Conservation (phyloP, 148 eudicot species). For the Rhododendron ferrugineum region DNA sequence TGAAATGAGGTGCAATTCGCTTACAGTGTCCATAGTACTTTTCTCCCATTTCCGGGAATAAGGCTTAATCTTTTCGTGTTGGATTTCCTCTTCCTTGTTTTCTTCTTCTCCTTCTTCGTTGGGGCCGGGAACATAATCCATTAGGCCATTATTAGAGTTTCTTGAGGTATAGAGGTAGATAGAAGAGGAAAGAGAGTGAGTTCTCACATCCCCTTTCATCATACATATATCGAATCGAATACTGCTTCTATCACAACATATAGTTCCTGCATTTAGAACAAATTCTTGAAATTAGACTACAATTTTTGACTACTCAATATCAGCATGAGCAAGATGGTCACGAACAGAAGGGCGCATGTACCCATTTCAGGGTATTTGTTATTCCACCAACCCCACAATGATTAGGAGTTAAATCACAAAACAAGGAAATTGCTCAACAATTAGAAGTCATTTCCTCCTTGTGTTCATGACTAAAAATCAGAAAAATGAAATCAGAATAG, state of each 20-base stretch:
- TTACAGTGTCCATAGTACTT: conserved; percentile 57
- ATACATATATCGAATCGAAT: conserved; percentile 62
- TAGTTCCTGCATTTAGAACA: conserved; percentile 50
- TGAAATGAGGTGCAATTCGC: conserved; percentile 53
- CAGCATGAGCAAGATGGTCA: too few relatives aligned
- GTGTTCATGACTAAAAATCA: background rate
- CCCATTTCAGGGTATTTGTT: background rate
- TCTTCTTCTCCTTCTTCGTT: conserved; percentile 7
- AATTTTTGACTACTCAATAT: background rate
- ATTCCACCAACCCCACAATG: background rate
- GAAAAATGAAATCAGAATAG: background rate
- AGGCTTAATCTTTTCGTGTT: conserved; percentile 64
- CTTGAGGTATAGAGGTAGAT: conserved; percentile 46
- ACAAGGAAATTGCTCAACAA: background rate
- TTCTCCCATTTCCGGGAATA: conserved; percentile 91
- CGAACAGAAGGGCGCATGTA: background rate
- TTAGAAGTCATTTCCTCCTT: background rate
- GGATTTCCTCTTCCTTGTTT: conserved; percentile 23
- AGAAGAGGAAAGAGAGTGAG: conserved; percentile 55
- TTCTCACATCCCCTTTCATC: conserved; percentile 94
- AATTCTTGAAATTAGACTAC: background rate
- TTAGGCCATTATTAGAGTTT: conserved; percentile 22
- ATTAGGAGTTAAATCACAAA: background rate
- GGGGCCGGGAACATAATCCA: background rate
- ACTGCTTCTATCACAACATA: conserved; percentile 85